phyloP scores from a whole-genome alignment of 257 asterid genomes.

The Knoxia roxburghii region DNA sequence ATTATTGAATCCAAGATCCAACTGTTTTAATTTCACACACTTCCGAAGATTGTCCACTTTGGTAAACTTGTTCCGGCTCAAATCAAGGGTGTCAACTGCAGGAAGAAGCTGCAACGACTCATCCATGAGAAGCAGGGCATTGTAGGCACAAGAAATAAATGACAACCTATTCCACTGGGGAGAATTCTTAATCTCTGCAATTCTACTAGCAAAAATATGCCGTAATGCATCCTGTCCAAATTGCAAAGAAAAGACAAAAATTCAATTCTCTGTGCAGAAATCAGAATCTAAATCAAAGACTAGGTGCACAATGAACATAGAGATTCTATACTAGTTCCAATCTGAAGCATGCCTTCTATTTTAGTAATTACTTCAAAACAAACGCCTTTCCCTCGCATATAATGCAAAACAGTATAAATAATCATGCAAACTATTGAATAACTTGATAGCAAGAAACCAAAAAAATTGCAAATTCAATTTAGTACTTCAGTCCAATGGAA shows the following conservation, averaged over 20 bases:
- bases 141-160: conserved; percentile 82
- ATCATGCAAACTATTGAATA: background rate
- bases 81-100: conserved; percentile 80
- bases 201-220: conserved; percentile 87
- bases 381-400: background rate
- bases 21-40: conserved; percentile 74
- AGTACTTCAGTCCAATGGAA: background rate
- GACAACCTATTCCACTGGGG: conserved; percentile 83
- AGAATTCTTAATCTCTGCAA: conserved; percentile 77
- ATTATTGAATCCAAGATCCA: conserved; percentile 90
- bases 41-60: conserved; percentile 85
- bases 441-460: background rate
- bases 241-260: background rate
- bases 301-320: background rate
- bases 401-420: background rate
- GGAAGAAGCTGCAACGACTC: conserved; percentile 97
- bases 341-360: background rate
- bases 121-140: conserved; percentile 84
- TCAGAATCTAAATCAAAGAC: background rate
- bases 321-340: background rate
- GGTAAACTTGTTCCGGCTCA: conserved; percentile 85
- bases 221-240: conserved; percentile 70
- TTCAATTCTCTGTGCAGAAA: background rate
- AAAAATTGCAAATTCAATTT: background rate
- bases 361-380: no score